Base-by-base conservation (phyloP, 1,139 yeast genomes). In the Yamadazyma taylorii region DNA sequence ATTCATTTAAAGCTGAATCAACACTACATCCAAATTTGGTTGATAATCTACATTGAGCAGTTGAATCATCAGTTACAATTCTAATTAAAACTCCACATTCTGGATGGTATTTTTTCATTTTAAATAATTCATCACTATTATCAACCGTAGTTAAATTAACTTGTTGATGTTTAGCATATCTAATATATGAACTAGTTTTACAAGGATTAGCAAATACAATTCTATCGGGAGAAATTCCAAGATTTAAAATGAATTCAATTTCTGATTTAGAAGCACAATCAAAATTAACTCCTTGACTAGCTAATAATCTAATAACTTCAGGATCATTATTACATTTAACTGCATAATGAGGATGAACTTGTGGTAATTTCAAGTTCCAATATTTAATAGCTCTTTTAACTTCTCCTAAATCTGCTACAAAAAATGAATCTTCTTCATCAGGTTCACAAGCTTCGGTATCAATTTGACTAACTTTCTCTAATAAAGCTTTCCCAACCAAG, bases 201-300 rank as follows among this genome's bases (percentile, higher is more conserved):
- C 96, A 87, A 16, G 98, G 97, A 55, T 92, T 89, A 23, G 97
- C 97, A 63, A 87, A 92, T 41, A 92, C 76, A 53, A 92, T 85
- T 51, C 87, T 72, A 13, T 70, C 61, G 10, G 94, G 75, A 42
- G 66, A 66, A 39, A 83, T 78, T 11, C 90, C 92, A 43, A 81
- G 58, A 23, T 64, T 56, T 48, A 87, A 68, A 39, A 88, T 75
- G 36, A 69, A 66, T 43, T 81, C 83, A 53, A 92, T 87, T 64
- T 92, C 98, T 47, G 75, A 73, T 56, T 85, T 81, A 24, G 96
- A 87, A 11, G 97, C 97, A 66, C 98, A 92, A 60, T 92, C 98
- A 58, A 92, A 92, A 43, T 85, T 85, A 39, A 81, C 75, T 12
- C 92, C 95, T 46, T 81, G 60, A 2, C 63, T 47, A 12, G 78